Percentiles rank a stretch among this genome's conserved stretches.
These are phyloP conservation scores for Raffaelea arxii DNA, from an alignment of 2,329 filamentous ascomycete species.

Conservation along the genomic window DNA sequence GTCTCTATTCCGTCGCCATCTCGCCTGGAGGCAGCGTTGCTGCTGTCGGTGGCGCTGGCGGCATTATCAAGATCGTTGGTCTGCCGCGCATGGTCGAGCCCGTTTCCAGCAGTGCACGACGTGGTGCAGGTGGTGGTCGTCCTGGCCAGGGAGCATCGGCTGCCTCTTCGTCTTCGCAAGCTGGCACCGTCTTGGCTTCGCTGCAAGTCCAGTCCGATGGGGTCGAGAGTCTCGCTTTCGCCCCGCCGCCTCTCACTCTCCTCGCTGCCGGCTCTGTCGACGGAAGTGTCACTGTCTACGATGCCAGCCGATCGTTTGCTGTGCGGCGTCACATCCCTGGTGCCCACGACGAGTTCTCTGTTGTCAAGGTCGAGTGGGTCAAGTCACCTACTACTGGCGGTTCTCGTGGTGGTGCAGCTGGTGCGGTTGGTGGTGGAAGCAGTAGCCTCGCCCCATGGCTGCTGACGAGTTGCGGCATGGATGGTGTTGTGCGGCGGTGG, in stretches of 20 bases:
- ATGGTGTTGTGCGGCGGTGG: slow-evolving; percentile 85
- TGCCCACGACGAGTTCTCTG: slow-evolving; percentile 78
- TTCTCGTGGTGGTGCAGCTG: too few relatives aligned
- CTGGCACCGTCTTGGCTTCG: slow-evolving; percentile 63
- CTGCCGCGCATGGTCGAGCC: slow-evolving; percentile 52
- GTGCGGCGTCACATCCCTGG: slow-evolving; percentile 73
- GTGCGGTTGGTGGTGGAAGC: too few relatives aligned
- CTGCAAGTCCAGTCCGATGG: slow-evolving; percentile 67
- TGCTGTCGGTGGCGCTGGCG: slow-evolving; percentile 80
- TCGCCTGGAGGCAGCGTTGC: slow-evolving; percentile 71
- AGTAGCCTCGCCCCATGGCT: slow-evolving; percentile 41
- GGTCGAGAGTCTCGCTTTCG: slow-evolving; percentile 68
- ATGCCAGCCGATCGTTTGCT: slow-evolving; percentile 76
- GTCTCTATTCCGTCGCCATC: slow-evolving; percentile 78
- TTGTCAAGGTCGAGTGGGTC: slow-evolving; percentile 90
- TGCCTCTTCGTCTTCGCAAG: slow-evolving; percentile 17
- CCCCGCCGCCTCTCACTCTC: slow-evolving; percentile 40
- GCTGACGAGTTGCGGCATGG: slow-evolving; percentile 82
- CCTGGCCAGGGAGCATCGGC: not conserved
- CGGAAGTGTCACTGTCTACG: slow-evolving; percentile 75
- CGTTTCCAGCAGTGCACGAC: slow-evolving; percentile 50
- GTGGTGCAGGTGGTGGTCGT: slow-evolving; percentile 13
- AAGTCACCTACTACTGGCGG: slow-evolving; percentile 22
- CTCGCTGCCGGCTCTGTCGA: slow-evolving; percentile 60
- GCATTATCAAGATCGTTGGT: slow-evolving; percentile 74